A percentile compares a stretch with the other conserved stretches of the same genome.
Evolutionary conservation across 169 alveolate species (phyloP).

Genomic region (Plasmodium blacklocki): DNA sequence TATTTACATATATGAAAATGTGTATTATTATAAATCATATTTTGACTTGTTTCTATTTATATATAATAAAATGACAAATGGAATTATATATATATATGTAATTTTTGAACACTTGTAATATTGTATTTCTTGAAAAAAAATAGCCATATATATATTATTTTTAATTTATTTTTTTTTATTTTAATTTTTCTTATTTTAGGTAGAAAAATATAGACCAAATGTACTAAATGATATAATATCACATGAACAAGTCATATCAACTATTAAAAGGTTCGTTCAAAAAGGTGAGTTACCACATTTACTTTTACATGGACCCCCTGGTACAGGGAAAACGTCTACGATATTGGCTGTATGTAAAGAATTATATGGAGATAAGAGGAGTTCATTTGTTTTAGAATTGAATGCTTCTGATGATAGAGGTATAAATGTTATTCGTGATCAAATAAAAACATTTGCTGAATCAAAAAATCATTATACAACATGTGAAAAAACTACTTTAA

Average conservation of each 20-base stretch:
- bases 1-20: too few species aligned
- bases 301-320: constrained; percentile 98
- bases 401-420: constrained; percentile 99
- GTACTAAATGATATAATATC: constrained; percentile 94
- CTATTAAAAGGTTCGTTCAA: constrained; percentile 92
- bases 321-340: constrained; percentile 96
- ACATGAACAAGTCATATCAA: constrained; percentile 94
- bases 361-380: constrained; percentile 91
- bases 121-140: background rate
- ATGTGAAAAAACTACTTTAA: constrained; percentile 81
- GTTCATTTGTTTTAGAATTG: constrained; percentile 92
- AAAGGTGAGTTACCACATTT: constrained; percentile 97
- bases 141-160: constrained; percentile 8
- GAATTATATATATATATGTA: background rate
- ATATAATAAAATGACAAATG: too few species aligned
- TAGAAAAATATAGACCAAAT: constrained; percentile 97
- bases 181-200: constrained; percentile 85
- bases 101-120: background rate
- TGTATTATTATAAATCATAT: too few species aligned
- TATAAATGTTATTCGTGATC: constrained; percentile 96
- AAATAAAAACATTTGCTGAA: constrained; percentile 95
- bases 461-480: constrained; percentile 84
- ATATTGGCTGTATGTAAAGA: constrained; percentile 94
- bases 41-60: too few species aligned
- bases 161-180: constrained; percentile 7